Conservation (phyloP, 1,284 basidiomycete genomes). For the Exobasidium cylindrosporum region DNA sequence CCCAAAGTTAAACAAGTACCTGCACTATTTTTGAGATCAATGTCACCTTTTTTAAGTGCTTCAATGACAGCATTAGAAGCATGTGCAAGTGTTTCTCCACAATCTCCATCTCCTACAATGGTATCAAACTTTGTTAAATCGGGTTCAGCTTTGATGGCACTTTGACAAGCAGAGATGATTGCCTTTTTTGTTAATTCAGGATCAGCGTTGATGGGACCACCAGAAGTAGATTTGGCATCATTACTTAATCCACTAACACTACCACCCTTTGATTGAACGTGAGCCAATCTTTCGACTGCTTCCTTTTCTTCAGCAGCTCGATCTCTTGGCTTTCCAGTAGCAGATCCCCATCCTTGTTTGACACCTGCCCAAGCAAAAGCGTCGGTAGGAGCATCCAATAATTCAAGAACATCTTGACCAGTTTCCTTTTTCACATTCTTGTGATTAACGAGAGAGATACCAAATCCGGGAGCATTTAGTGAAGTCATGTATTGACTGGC, state of each 20-base stretch:
- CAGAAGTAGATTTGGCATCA: constrained; percentile 27
- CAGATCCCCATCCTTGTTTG: constrained; percentile 39
- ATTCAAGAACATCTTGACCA: constrained; percentile 53
- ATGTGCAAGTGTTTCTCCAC: constrained; percentile 51
- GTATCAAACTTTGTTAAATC: constrained; percentile 59
- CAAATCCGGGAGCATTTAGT: constrained; percentile 60
- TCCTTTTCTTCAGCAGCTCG: constrained; percentile 46
- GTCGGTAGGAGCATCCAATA: constrained; percentile 59
- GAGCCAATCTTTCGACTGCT: constrained; percentile 36
- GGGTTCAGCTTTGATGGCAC: constrained; percentile 57
- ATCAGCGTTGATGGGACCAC: constrained; percentile 42
- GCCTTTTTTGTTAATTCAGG: constrained; percentile 46
- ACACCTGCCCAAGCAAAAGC: constrained; percentile 58
- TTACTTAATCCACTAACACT: constrained; percentile 41
- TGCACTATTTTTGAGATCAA: constrained; percentile 43
- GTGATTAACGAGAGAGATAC: constrained; percentile 58
- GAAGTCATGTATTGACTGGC: constrained; percentile 59
- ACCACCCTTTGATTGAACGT: constrained; percentile 41
- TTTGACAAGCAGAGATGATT: constrained; percentile 53
- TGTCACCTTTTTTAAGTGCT: constrained; percentile 41
- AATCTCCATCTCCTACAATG: constrained; percentile 55
- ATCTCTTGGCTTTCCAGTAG: constrained; percentile 41
- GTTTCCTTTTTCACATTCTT: constrained; percentile 55
- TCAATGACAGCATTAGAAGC: constrained; percentile 43
- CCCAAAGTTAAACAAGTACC: constrained; percentile 47